Conservation (phyloP, 192 early-diverging fungal species). For the Spizellomyces sp. region DNA sequence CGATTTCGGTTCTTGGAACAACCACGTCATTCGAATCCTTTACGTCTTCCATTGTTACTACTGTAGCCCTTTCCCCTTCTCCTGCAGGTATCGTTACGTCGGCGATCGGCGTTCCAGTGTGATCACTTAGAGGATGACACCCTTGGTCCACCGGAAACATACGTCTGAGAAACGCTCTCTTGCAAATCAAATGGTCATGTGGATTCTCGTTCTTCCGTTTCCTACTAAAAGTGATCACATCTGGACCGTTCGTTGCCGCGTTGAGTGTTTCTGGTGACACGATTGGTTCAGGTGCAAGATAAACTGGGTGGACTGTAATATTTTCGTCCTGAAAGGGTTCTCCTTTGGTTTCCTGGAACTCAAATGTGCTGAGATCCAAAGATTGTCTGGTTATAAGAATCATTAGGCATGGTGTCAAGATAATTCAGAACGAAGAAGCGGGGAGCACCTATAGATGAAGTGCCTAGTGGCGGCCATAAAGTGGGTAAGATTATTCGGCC, state of each 20-base stretch:
- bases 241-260: no score
- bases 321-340: slow-evolving; percentile 67
- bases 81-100: neutral
- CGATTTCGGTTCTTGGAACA: neutral
- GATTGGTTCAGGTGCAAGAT: slow-evolving; percentile 52
- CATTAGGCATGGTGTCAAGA: neutral
- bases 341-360: slow-evolving; percentile 2
- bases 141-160: slow-evolving; percentile 24
- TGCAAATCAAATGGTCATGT: neutral
- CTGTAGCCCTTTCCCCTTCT: neutral
- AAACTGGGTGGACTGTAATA: slow-evolving; percentile 65
- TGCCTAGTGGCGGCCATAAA: slow-evolving; percentile 73
- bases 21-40: no score
- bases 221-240: neutral
- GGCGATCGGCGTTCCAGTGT: neutral
- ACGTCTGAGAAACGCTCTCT: slow-evolving; percentile 16
- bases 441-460: slow-evolving; percentile 66
- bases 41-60: neutral
- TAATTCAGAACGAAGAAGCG: neutral
- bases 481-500: slow-evolving; percentile 82
- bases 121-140: slow-evolving; percentile 4
- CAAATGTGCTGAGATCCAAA: slow-evolving; percentile 6
- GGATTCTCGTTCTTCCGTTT: slow-evolving; percentile 20
- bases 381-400: slow-evolving; percentile 11
- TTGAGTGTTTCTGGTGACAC: neutral